Base-by-base conservation (phyloP, 2,329 filamentous ascomycete species). In the Fusarium sp. region DNA sequence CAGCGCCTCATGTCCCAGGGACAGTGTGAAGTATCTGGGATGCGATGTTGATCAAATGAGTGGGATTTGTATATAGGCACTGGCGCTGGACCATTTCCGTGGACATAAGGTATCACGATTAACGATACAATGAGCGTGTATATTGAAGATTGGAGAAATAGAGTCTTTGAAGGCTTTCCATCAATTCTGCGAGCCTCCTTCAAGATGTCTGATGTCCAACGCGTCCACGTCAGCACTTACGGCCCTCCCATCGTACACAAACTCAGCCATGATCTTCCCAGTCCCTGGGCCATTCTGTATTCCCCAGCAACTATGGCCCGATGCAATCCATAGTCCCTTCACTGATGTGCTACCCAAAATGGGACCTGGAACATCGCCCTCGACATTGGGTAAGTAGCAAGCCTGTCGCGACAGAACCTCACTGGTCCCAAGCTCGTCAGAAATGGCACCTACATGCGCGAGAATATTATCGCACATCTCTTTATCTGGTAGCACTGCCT, bases 81-180 rank as follows among this genome's bases (percentile, higher is more conserved):
- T 14, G 5, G n/a, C 42, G 5, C 2, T 28, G 42, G 42, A 44
- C 7, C 5, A 26, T 5, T 26, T 44, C 26, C 0, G 2, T 0
- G 18, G 18, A 28, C 18, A 5, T 8, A 20, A 6, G 12, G 2
- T 20, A 28, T 28, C 24, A 14, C 12, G 12, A 45, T 45, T 20
- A 45, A 45, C 24, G 24, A 45, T 0, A 14, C 20, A 45, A 20
- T 45, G 42, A 45, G 18, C 5, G 42, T 45, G 0, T 45, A 28
- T 4, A 45, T 45, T 20, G 7, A 28, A 6, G 3, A 1, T 10
- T 20, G 2, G 18, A 14, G 12, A 44, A 20, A 45, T 3, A 14
- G 7, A 18, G 24, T 13, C 10, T 42, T 13, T 13, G 42, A 45
- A 20, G 18, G 24, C 18, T 20, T 45, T 9, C 24, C 12, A 14